Conservation (phyloP, 345 rosid genomes). For the Citrus australasica region DNA sequence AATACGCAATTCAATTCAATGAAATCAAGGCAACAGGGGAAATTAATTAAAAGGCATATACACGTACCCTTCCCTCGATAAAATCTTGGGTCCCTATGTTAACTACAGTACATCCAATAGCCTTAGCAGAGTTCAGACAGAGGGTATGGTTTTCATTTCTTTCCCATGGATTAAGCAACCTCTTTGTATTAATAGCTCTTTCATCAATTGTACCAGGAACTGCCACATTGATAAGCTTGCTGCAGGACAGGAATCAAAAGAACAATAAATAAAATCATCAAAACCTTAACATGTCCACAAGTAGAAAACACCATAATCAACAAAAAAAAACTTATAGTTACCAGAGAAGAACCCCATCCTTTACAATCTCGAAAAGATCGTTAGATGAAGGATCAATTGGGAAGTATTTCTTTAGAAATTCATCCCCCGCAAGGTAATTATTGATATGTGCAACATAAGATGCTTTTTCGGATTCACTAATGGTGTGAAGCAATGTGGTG, state of each 20-base stretch:
- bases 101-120: slow-evolving; percentile 97
- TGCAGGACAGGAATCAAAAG: slow-evolving; percentile 29
- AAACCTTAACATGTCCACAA: not conserved
- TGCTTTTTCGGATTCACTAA: slow-evolving; percentile 90
- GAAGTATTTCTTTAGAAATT: slow-evolving; percentile 63
- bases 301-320: slow-evolving; percentile 4
- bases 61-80: slow-evolving; percentile 94
- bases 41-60: not conserved
- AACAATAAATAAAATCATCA: not conserved
- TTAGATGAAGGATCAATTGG: slow-evolving; percentile 84
- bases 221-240: slow-evolving; percentile 96
- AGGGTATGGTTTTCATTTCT: slow-evolving; percentile 96
- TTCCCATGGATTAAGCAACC: slow-evolving; percentile 97
- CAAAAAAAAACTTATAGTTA: slow-evolving; percentile 19
- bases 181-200: slow-evolving; percentile 93
- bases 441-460: slow-evolving; percentile 92
- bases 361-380: slow-evolving; percentile 89
- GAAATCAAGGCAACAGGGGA: not conserved
- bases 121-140: slow-evolving; percentile 95
- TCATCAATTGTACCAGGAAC: slow-evolving; percentile 99
- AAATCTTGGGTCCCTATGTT: slow-evolving; percentile 93
- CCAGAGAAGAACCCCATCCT: slow-evolving; percentile 98
- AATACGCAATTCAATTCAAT: not conserved
- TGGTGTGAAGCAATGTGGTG: slow-evolving; percentile 88
- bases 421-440: slow-evolving; percentile 79